These are phyloP conservation scores for Bassia scoparia DNA, from an alignment of 148 eudicot genomes.

Conservation along the genomic window DNA sequence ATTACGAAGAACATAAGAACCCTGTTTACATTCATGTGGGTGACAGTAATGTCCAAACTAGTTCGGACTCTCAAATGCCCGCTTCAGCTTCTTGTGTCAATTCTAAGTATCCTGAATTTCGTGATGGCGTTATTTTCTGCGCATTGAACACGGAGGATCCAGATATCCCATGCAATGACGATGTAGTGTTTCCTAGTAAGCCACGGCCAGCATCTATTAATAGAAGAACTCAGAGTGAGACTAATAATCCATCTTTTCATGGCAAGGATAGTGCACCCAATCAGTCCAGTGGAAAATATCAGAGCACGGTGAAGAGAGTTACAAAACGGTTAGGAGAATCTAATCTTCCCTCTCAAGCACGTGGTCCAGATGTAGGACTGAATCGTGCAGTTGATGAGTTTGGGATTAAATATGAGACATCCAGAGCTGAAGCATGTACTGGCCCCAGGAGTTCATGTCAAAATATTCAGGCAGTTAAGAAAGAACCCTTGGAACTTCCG, in stretches of 20 bases:
- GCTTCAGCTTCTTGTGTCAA: conserved; percentile 31
- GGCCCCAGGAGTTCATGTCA: conserved; percentile 37
- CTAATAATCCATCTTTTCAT: conserved; percentile 29
- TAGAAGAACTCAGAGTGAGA: conserved; percentile 32
- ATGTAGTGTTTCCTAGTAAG: conserved; percentile 56
- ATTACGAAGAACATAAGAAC: conserved; percentile 27
- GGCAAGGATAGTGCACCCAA: conserved; percentile 29
- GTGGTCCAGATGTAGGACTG: conserved; percentile 28
- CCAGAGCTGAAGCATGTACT: conserved; percentile 27
- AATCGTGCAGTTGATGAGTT: conserved; percentile 27
- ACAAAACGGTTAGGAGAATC: conserved; percentile 36
- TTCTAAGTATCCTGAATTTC: conserved; percentile 38
- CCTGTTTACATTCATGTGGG: conserved; percentile 11
- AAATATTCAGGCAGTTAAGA: conserved; percentile 29
- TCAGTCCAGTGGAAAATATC: conserved; percentile 29
- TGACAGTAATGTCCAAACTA: conserved; percentile 13
- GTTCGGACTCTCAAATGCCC: conserved; percentile 31
- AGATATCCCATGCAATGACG: conserved; percentile 78
- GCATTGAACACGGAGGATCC: conserved; percentile 67
- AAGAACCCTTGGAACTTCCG: conserved; percentile 22
- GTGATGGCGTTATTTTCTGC: conserved; percentile 46
- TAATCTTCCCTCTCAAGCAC: conserved; percentile 29
- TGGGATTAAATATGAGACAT: conserved; percentile 36
- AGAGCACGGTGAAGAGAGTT: conserved; percentile 34
- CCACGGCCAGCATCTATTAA: conserved; percentile 21